Evolutionary conservation across 768 basidiomycete genomes (phyloP), one percentile per base, ranked within the genome.

Genomic region (Boletus reticulatus): DNA sequence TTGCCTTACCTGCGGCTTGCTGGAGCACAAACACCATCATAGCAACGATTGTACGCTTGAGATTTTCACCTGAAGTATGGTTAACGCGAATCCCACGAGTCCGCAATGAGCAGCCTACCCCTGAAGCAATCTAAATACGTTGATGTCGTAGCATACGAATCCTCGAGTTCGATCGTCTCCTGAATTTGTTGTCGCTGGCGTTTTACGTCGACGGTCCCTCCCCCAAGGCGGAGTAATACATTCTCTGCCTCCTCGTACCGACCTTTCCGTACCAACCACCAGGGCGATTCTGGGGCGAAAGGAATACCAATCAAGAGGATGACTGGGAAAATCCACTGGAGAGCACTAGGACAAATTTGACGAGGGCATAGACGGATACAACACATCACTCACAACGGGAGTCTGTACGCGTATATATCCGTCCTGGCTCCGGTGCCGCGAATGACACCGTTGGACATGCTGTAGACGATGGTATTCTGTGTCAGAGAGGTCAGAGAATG

Each of bases 251-350:
- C 65, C 12, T 64, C 67, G 3, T 63, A 4, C 11, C 62, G 55
- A 42, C 70, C 70, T 37, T 64, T 62, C 7, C 72, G 68, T 2
- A 72, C 72, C 8, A 72, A 61, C 71, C 71, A 72, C 71, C 71
- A 72, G 0, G 70, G 72, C 0, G 62, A 64, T 50, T 73, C 72
- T 0, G 72, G 70, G 3, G 69, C 69, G 31, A 72, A 69, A 1
- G 62, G 59, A 34, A 73, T 62, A 16, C 72, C 72, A 5, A 63
- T 47, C 44, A 73, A 50, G 43, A 73, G 63, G 4, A 72, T 61
- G 41, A 66, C 29, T 0, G 70, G 72, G 55, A 71, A 72, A 39
- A 73, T 67, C 67, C 70, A 72, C 38, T 72, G 72, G 14, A 73
- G 50, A 10, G 65, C 68, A 37, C 67, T 68, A 41, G 32, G 16